Conservation (phyloP, 2,329 filamentous ascomycete genomes). For the Rasamsonia emersonii region DNA sequence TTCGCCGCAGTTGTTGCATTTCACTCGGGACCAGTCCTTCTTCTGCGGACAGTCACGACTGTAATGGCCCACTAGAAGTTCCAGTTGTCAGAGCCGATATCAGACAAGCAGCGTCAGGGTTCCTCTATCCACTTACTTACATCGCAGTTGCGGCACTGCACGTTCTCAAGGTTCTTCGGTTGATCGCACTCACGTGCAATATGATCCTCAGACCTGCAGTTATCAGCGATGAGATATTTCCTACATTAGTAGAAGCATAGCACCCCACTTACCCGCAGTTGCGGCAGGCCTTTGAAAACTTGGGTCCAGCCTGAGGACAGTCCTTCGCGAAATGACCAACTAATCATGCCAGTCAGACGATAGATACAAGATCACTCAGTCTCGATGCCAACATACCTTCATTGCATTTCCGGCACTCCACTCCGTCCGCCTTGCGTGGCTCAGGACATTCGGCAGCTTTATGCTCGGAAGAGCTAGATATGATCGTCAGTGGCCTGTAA, state of each 20-base stretch:
- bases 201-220: constrained; percentile 32
- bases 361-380: too few relatives aligned
- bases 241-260: too few relatives aligned
- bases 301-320: constrained; percentile 27
- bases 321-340: constrained; percentile 40
- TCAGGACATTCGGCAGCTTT: constrained; percentile 41
- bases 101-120: too few relatives aligned
- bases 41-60: constrained; percentile 36
- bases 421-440: constrained; percentile 32
- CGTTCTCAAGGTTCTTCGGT: constrained; percentile 30
- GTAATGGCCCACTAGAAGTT: constrained; percentile 30
- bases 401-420: constrained; percentile 39
- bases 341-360: constrained; percentile 11
- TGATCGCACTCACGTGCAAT: constrained; percentile 35
- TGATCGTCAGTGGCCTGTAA: constrained; percentile 12
- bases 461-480: constrained; percentile 33
- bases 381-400: constrained; percentile 21
- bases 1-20: constrained; percentile 37
- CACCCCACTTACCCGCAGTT: constrained; percentile 37
- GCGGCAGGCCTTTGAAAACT: constrained; percentile 28
- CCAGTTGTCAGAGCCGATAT: constrained; percentile 7
- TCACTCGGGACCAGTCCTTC: constrained; percentile 35
- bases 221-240: too few relatives aligned
- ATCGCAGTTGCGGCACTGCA: constrained; percentile 40
- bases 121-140: constrained; percentile 21